Conservation (phyloP, 225 moss, liverwort and hornwort genomes). For the Physcomitrium patens region DNA sequence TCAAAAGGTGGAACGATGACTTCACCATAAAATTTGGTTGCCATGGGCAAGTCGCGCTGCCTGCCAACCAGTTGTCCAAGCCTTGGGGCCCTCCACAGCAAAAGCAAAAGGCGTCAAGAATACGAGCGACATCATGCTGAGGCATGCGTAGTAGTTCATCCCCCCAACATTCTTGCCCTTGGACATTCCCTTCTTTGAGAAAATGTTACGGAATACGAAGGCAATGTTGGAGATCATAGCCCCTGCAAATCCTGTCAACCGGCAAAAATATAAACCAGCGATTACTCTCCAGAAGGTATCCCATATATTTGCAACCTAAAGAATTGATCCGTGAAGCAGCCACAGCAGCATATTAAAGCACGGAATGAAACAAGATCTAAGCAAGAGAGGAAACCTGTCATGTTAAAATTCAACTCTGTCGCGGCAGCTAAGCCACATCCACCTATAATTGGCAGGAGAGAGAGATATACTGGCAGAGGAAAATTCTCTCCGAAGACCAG, state of each 20-base stretch:
- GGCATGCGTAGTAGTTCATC: conserved; percentile 79
- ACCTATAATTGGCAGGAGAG: conserved; percentile 70
- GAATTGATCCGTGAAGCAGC: background rate
- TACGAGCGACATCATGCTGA: conserved; percentile 62
- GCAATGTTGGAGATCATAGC: conserved; percentile 88
- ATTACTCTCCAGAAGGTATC: background rate
- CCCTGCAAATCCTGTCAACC: conserved; percentile 63
- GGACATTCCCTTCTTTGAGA: conserved; percentile 76
- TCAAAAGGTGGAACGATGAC: background rate
- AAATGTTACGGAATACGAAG: conserved; percentile 84
- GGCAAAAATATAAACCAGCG: conserved; percentile 20
- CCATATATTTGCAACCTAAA: conserved; percentile 17
- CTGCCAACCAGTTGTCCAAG: conserved; percentile 57
- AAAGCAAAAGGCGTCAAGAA: conserved; percentile 76
- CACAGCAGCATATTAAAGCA: background rate
- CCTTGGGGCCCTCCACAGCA: conserved; percentile 56
- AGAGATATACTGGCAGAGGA: conserved; percentile 51
- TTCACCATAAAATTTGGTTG: conserved; percentile 63
- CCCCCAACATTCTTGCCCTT: conserved; percentile 59
- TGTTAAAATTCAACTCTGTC: conserved; percentile 71
- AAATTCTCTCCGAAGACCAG: conserved; percentile 56
- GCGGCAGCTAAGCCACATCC: conserved; percentile 61
- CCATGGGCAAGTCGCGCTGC: conserved; percentile 36
- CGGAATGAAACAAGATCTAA: background rate
- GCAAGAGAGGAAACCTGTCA: conserved; percentile 36